A percentile compares a stretch with the other conserved stretches of the same genome.
Evolutionary conservation across 78 protist genomes (phyloP).

Genomic region (Dictyostelium citrinum): DNA sequence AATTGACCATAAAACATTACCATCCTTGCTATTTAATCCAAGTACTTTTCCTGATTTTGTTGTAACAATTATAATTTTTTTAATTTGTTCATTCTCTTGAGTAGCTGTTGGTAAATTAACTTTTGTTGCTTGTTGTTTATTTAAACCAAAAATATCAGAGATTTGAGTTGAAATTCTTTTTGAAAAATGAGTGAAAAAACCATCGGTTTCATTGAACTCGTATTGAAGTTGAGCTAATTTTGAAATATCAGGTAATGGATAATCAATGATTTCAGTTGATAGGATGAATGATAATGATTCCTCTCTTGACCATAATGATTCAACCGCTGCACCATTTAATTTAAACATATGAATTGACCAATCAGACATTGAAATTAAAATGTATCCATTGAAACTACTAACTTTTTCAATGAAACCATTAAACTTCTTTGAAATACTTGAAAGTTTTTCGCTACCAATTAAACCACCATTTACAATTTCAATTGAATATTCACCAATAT

Average conservation of each 20-base stretch:
- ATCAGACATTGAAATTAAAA: neutral
- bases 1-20: neutral
- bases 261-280: conserved; percentile 20
- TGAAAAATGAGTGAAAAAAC: conserved; percentile 12
- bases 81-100: neutral
- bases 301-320: conserved; percentile 21
- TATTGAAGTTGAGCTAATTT: conserved; percentile 29
- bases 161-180: conserved; percentile 26
- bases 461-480: neutral
- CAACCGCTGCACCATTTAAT: neutral
- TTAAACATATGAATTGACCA: conserved; percentile 41
- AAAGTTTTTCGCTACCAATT: neutral
- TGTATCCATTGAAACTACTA: neutral
- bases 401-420: neutral
- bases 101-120: neutral
- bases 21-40: neutral
- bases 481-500: neutral
- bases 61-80: neutral
- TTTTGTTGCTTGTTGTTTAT: neutral
- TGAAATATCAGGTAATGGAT: conserved; percentile 5
- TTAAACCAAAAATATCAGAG: neutral
- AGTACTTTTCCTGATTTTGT: conserved; percentile 15
- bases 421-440: neutral
- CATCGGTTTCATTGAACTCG: conserved; percentile 26
- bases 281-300: conserved; percentile 36